Conservation (phyloP, 768 basidiomycete genomes). For the Gelatoporia subvermispora region DNA sequence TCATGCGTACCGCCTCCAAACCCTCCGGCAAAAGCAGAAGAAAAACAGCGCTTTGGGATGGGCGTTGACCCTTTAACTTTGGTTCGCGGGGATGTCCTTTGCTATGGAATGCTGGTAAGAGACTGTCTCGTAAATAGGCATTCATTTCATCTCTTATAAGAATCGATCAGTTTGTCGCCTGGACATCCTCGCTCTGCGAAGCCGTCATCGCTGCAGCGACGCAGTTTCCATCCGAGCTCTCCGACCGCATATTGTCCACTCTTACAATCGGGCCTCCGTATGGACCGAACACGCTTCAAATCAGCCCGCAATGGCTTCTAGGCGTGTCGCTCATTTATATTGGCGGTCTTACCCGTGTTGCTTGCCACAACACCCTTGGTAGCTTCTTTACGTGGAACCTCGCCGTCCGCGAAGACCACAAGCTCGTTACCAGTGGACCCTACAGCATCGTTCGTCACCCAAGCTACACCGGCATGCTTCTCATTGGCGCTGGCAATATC, state of each 20-base stretch:
- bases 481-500: conserved; percentile 1
- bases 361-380: conserved; percentile 7
- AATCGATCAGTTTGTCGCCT: too few species aligned
- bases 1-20: neutral
- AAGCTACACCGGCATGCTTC: conserved; percentile 9
- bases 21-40: too few species aligned
- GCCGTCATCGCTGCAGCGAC: neutral
- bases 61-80: too few species aligned
- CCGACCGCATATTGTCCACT: neutral
- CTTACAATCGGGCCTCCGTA: neutral
- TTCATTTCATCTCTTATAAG: too few species aligned
- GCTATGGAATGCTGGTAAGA: too few species aligned
- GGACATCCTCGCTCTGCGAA: neutral
- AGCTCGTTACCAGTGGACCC: conserved; percentile 8
- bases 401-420: conserved; percentile 6
- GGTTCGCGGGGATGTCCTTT: too few species aligned
- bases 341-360: neutral
- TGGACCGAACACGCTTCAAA: neutral
- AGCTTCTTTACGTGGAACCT: conserved; percentile 12
- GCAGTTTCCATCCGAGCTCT: neutral
- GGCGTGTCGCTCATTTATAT: neutral
- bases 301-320: neutral
- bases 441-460: conserved; percentile 14
- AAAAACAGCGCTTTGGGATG: too few species aligned
- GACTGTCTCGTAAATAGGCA: too few species aligned